Percentiles rank a stretch among this genome's conserved stretches.
Conservation (phyloP, 768 basidiomycete genomes). For the Gloeopeniophorella convolvens region DNA sequence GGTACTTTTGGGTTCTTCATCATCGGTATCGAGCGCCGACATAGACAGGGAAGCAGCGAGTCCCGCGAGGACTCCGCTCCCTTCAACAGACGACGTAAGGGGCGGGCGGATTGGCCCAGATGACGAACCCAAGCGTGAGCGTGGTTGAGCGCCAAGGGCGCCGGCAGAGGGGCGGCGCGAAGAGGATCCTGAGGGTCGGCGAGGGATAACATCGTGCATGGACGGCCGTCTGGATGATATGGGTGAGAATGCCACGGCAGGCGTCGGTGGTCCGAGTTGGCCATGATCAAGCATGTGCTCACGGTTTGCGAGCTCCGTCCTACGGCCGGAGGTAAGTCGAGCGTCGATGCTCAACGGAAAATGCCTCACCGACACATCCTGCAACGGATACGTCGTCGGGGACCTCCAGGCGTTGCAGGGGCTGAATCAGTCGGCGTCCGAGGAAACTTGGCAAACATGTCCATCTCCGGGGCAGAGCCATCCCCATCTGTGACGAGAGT, state of each 20-base stretch:
- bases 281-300: slow-evolving; percentile 93
- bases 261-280: slow-evolving; percentile 65
- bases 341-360: too few relatives aligned
- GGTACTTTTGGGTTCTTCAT: slow-evolving; percentile 18
- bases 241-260: slow-evolving; percentile 40
- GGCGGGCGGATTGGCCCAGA: slow-evolving; percentile 5
- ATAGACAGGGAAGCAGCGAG: slow-evolving; percentile 15
- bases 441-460: slow-evolving; percentile 75
- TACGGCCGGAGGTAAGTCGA: slow-evolving; percentile 26
- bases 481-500: slow-evolving; percentile 54
- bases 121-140: slow-evolving; percentile 14
- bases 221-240: slow-evolving; percentile 39
- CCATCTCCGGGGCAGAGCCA: slow-evolving; percentile 52
- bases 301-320: slow-evolving; percentile 80
- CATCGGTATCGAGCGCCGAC: slow-evolving; percentile 29
- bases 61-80: slow-evolving; percentile 10
- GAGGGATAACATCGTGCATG: slow-evolving; percentile 11
- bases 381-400: slow-evolving; percentile 71
- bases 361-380: slow-evolving; percentile 75
- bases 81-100: slow-evolving; percentile 8
- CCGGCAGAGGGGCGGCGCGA: slow-evolving; percentile 19
- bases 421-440: slow-evolving; percentile 55
- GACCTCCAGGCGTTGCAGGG: slow-evolving; percentile 53
- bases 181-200: slow-evolving; percentile 9
- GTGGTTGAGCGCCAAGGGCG: slow-evolving; percentile 3